phyloP scores from a whole-genome alignment of 768 basidiomycete species.

The Collybia sordida region DNA sequence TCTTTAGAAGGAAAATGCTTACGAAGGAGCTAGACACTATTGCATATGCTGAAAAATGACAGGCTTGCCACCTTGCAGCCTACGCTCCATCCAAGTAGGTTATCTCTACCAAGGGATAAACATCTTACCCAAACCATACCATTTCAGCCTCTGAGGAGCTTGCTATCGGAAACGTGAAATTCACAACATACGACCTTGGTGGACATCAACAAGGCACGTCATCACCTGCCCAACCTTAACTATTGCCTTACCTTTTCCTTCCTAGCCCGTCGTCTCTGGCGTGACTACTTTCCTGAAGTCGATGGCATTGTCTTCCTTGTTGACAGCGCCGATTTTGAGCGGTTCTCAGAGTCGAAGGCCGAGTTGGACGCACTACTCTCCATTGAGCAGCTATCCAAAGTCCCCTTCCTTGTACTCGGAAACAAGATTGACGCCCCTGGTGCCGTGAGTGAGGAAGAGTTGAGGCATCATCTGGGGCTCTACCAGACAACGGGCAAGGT shows the following conservation, averaged over 20 bases:
- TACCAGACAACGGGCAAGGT: constrained; percentile 99
- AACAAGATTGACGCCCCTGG: constrained; percentile 99
- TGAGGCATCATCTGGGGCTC: constrained; percentile 91
- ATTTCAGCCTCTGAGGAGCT: constrained; percentile 92
- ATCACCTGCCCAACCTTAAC: not conserved
- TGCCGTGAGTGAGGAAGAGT: constrained; percentile 96
- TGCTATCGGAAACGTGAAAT: constrained; percentile 98
- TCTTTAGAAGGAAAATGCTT: constrained; percentile 1
- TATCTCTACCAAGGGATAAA: not conserved
- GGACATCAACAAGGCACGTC: constrained; percentile 91
- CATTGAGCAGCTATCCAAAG: constrained; percentile 93
- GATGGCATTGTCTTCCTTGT: constrained; percentile 99
- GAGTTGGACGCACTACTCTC: constrained; percentile 95
- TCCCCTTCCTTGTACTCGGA: constrained; percentile 97
- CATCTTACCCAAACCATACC: constrained; percentile 4
- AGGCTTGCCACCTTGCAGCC: constrained; percentile 96
- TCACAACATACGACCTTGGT: constrained; percentile 97
- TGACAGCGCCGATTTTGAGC: constrained; percentile 95
- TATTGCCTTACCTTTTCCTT: not conserved
- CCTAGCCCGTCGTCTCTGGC: constrained; percentile 93
- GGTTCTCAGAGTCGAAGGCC: constrained; percentile 94
- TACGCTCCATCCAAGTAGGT: constrained; percentile 94
- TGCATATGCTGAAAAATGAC: constrained; percentile 99
- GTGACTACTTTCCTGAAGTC: constrained; percentile 99
- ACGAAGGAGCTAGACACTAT: constrained; percentile 62